These are phyloP conservation scores for Xerophyta viscosa DNA, from an alignment of 106 monocot species.

Conservation along the genomic window DNA sequence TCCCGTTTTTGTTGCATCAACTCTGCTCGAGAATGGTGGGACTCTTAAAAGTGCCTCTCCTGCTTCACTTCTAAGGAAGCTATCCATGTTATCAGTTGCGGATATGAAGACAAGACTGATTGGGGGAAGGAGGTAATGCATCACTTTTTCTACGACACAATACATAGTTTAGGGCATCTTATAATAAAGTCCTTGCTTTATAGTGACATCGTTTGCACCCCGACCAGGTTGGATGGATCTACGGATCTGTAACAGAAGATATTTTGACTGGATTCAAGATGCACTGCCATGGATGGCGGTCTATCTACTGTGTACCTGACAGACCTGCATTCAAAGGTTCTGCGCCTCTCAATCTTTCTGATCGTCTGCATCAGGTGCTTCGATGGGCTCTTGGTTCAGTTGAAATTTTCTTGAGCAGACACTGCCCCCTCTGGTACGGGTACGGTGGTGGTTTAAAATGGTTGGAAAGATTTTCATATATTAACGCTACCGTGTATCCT, in stretches of 20 bases:
- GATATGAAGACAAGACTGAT: constrained; percentile 77
- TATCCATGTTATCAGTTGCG: constrained; percentile 71
- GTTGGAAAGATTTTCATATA: constrained; percentile 55
- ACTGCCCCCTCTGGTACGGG: constrained; percentile 70
- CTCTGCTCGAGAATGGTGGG: constrained; percentile 64
- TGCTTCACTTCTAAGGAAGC: constrained; percentile 85
- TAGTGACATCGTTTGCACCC: not conserved
- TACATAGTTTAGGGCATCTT: not conserved
- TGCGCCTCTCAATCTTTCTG: constrained; percentile 64
- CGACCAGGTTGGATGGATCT: constrained; percentile 59
- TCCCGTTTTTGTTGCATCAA: constrained; percentile 79
- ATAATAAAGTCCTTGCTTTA: not conserved
- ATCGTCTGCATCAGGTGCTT: constrained; percentile 68
- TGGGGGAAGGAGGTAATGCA: constrained; percentile 78
- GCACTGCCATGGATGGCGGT: constrained; percentile 67
- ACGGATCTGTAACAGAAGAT: constrained; percentile 67
- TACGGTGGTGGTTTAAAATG: constrained; percentile 62
- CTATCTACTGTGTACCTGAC: constrained; percentile 49
- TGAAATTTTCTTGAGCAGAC: constrained; percentile 56
- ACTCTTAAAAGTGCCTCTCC: constrained; percentile 47
- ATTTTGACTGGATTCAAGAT: constrained; percentile 67
- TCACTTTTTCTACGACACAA: not conserved
- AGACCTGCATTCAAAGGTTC: constrained; percentile 62
- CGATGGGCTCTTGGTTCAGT: constrained; percentile 76
- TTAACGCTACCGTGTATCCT: constrained; percentile 54